A percentile compares a stretch with the other conserved stretches of the same genome.
These are phyloP conservation scores for Santalum album DNA, from an alignment of 164 flowering plant species.

Conservation along the genomic window DNA sequence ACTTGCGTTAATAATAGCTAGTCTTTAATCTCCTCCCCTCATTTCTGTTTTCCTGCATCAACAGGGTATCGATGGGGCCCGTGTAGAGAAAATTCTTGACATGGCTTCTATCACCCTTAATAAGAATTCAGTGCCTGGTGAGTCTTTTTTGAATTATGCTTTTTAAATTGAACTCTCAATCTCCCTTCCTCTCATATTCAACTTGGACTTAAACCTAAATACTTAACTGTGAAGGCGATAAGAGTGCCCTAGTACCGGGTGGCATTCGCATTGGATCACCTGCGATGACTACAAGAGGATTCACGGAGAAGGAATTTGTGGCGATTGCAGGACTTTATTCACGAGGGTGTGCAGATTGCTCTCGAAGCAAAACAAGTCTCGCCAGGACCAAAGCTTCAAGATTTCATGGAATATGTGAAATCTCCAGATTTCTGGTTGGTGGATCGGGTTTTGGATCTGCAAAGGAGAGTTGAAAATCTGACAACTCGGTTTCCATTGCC, in stretches of 20 bases:
- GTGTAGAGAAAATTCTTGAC: conserved; percentile 86
- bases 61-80: conserved; percentile 82
- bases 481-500: conserved; percentile 82
- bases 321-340: conserved; percentile 68
- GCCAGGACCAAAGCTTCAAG: conserved; percentile 78
- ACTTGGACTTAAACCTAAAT: neutral
- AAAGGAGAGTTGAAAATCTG: conserved; percentile 57
- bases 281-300: conserved; percentile 91
- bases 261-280: conserved; percentile 96
- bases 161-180: too few species aligned
- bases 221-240: conserved; percentile 46
- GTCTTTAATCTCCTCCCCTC: neutral
- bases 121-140: conserved; percentile 93
- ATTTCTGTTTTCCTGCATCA: neutral
- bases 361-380: conserved; percentile 50
- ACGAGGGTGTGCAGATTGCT: conserved; percentile 79
- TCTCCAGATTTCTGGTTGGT: conserved; percentile 55
- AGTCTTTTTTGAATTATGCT: conserved; percentile 8
- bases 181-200: too few species aligned
- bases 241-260: conserved; percentile 85
- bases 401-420: conserved; percentile 54
- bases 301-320: conserved; percentile 59
- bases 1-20: neutral
- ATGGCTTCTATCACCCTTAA: conserved; percentile 88
- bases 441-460: conserved; percentile 44